Evolutionary conservation across 768 basidiomycete species (phyloP), one percentile per base, ranked within the genome.

Genomic region (Tulasnella sp.): DNA sequence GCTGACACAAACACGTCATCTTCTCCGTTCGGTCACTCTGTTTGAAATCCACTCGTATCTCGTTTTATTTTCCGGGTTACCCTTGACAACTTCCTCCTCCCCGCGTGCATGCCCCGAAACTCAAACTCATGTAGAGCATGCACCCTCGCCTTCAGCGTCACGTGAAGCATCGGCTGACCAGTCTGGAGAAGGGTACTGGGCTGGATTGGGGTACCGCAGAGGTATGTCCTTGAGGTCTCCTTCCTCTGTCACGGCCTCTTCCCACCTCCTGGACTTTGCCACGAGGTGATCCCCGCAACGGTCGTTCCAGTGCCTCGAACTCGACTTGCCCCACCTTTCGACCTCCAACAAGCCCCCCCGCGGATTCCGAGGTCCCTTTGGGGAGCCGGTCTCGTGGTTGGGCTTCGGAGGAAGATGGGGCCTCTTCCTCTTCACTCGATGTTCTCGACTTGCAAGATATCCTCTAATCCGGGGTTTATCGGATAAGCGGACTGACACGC

Each of bases 131-230:
- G 38, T 79, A 94, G 93, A 90, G 91, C 79, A 88, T 95, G 39
- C 94, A 96, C 80, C 83, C 91, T 8, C 89, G 94, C 72, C 82
- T 96, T 68, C 88, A 90, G 74, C 83, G 94, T 8, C 94, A 96
- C 79, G 89, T 94, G 58, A 93, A 91, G 85, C 87, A 87, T 80
- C 86, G 94, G 4, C 79, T 94, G n/a, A 86, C 88, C 79, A 89
- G 89, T 67, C 82, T 96, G 25, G 88, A 92, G 71, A 85, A 84
- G 40, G 92, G 89, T 1, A 85, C 85, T n/a, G 91, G 91, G 0
- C 82, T 97, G 39, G 94, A 96, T 81, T 97, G 93, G 87, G 93
- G 93, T 0, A 93, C 93, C 58, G 95, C 93, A 5, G 96, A 97
- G 85, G 93, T 91, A 58, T 7, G 84, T 71, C 39, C 39, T 29